Base-by-base conservation (phyloP, 2,329 filamentous ascomycete genomes). In the Volutella citrinella region DNA sequence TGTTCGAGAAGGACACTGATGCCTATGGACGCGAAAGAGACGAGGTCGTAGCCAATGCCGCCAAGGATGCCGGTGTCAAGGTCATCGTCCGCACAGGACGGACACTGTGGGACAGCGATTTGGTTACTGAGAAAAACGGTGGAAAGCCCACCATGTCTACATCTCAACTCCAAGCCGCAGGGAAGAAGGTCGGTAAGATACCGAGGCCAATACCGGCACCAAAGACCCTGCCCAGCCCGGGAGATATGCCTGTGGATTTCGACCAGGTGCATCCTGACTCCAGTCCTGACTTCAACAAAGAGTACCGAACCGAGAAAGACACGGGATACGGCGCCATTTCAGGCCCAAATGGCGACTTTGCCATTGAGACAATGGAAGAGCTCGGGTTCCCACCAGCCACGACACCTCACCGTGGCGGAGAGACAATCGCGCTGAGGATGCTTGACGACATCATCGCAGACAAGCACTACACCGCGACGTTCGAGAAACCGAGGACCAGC, bases 1-100 rank as follows among this genome's bases (percentile, higher is more conserved):
- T 88, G 0, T 89, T 88, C 48, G 85, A 90, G 55, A 84, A 82
- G 51, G 85, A 89, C 49, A 87, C 83, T 1, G 85, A 90, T 63
- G 69, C 80, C 1, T 89, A 89, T 60, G 83, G 69, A 5, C 69
- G 75, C 12, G 72, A 78, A 24, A 64, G 85, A 30, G 85, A 90
- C 57, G 68, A 66, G 2, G 61, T 65, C 13, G 71, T 90, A 10
- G 60, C 70, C 20, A 58, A 69, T 12, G 60, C 80, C n/a, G 84
- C 84, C 5, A 64, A 72, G 45, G 63, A 76, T 27, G 78, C 80
- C 1, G 84, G 83, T 2, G 80, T 89, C 2, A 55, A 84, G 49
- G 80, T 89, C 14, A 65, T 89, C n/a, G 61, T 74, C 10, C 71
- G 66, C 30, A 70, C 67, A 16, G 84, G 85, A 1, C 68, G 85